Base-by-base conservation (phyloP, 2,329 filamentous ascomycete genomes). In the Sphaerulina vaccinii region DNA sequence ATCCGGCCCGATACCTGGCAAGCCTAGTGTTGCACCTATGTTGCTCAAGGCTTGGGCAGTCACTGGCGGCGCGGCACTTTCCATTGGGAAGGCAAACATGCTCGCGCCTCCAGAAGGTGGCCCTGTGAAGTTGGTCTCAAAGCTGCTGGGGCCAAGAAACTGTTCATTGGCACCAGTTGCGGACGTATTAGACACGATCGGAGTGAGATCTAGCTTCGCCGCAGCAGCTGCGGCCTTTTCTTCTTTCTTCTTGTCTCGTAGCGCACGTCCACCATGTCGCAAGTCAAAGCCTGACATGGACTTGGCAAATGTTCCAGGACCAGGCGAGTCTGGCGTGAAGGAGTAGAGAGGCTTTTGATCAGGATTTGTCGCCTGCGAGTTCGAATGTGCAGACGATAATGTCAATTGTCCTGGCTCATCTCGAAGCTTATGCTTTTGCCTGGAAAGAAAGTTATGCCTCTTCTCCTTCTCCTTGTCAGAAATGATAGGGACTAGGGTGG, bases 271-370 rank as follows among this genome's bases (percentile, higher is more conserved):
- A 36, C 86, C 88, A 71, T 92, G 88, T 45, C 88, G 79, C 21
- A 92, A 73, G 69, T 92, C 88, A 37, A 92, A 75, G 0, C 87
- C 87, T 53, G 87, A 92, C 65, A 93, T 87, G 2, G 86, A 87
- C 71, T 93, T 95, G 32, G 85, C 79, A 67, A 97, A 95, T 24
- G 80, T 79, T 44, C 78, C 79, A 11, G 84, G 82, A 0, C 80
- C 85, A 1, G 88, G 87, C 54, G 85, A 90, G 6, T 85, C 79
- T 1, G 87, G 87, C 1, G 88, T 87, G 70, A 92, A 91, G 56
- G 83, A 90, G 73, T 92, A 92, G 3, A 92, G 71, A 49, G 86
- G 88, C 60, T 82, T 86, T 2, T 86, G 86, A 63, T 75, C 85
- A 0, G 87, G 87, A 62, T 91, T 87, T 5, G 85, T 86, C 1